Base-by-base conservation (phyloP, 2,329 filamentous ascomycete species). In the Ceratocystis eucalypticola region DNA sequence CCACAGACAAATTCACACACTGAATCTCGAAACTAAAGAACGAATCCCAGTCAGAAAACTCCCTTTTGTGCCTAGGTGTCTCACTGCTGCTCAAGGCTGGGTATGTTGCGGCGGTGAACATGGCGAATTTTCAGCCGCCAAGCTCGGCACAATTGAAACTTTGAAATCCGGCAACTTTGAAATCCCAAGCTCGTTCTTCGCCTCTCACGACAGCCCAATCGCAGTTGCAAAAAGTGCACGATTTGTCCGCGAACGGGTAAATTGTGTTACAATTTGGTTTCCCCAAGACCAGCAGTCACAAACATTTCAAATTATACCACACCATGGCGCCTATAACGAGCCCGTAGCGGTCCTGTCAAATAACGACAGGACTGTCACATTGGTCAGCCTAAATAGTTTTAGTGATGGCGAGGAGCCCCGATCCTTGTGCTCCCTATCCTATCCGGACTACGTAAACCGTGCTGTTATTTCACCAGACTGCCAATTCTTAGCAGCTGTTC, bases 381-480 rank as follows among this genome's bases (percentile, higher is more conserved):
- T 96, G n/a, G 90, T 95, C 73, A 88, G 87, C 62, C 78, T 97
- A 22, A 79, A 83, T 33, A 83, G 87, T 64, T 83, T 85, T 64
- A 75, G 77, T 3, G 71, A 71, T 44, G 73, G 74, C 57, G 75
- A 77, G 17, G 74, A 75, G 61, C 74, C 75, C 15, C 80, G 88
- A 68, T 80, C 88, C 45, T 76, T 95, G 25, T 85, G 89, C 65
- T 81, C 86, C 55, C 78, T 96, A 65, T 80, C 83, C 3, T 87
- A 96, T 70, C 87, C 89, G 4, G 88, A 93, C 73, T 88, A 86
- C 70, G 93, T 97, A 78, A 99, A 99, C 72, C 91, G 95, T 72
- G 90, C 92, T 44, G 84, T 92, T n/a, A 87, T 99, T 64, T 96
- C 93, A 5, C 94, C 93, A 0, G 88, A 96, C 73, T 93, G 92